Conservation (phyloP, 352 stramenopile species). For the Phytophthora nicotianae region DNA sequence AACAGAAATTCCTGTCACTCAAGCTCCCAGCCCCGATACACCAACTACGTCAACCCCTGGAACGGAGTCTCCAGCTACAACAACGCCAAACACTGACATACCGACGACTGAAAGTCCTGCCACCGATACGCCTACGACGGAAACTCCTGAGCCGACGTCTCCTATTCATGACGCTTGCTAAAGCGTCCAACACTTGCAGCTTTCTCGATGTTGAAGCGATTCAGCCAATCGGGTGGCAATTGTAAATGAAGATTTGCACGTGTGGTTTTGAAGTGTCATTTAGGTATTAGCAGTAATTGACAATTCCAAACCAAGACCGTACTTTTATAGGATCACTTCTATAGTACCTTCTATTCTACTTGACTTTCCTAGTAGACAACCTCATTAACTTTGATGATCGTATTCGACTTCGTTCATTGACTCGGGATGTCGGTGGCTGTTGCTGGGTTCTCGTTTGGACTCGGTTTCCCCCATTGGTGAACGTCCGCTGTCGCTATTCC, state of each 20-base stretch:
- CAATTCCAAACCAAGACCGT: background rate
- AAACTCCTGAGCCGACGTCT: conserved; percentile 19
- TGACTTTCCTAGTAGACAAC: conserved; percentile 5
- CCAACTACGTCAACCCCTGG: conserved; percentile 6
- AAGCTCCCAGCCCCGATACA: background rate
- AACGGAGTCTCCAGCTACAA: conserved; percentile 1
- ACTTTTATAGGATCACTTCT: conserved; percentile 3
- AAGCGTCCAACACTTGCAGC: background rate
- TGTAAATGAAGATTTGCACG: background rate
- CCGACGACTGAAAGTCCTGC: conserved; percentile 9
- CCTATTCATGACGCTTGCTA: conserved; percentile 24
- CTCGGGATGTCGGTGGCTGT: conserved; percentile 1
- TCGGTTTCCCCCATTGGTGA: conserved; percentile 1
- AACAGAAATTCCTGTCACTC: background rate
- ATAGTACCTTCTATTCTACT: conserved; percentile 6
- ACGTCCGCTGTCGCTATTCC: conserved; percentile 5
- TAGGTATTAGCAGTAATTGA: background rate
- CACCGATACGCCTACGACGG: conserved; percentile 10
- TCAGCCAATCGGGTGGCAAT: background rate
- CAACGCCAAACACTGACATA: background rate
- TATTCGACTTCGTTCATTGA: conserved; percentile 5
- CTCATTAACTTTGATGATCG: conserved; percentile 4
- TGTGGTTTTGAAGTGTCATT: background rate
- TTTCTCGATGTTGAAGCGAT: background rate
- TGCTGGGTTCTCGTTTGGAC: background rate